Evolutionary conservation across 2,329 filamentous ascomycete genomes (phyloP), one percentile per base, ranked within the genome.

Genomic region (Niveomyces coronatus): DNA sequence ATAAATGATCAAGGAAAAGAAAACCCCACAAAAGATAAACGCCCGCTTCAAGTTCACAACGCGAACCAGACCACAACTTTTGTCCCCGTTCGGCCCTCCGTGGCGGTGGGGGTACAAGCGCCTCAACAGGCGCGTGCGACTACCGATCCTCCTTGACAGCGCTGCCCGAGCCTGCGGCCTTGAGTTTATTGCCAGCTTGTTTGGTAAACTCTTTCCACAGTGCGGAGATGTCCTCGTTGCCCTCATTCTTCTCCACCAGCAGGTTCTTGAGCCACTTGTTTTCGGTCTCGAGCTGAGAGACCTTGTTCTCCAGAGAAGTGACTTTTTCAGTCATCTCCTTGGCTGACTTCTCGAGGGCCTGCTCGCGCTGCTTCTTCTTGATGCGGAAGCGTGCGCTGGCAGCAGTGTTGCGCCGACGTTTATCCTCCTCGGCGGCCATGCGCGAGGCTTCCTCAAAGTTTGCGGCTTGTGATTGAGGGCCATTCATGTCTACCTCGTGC

Each of bases 281-380:
- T 63, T 87, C 82, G 49, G 80, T 82, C 64, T 86, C 81, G n/a
- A 89, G 72, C 52, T 86, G 79, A 41, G 74, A 72, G 39, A 91
- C 80, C 42, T 77, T 76, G 51, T 71, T 71, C 61, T 93, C 84
- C 6, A 94, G 70, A 14, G 68, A 67, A 14, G 74, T 68, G 36
- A 88, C 82, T 63, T 87, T 87, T 31, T 91, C 83, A 19, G 76
- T 76, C 63, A 89, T 84, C 49, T 93, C 86, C 60, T 87, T 86
- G 51, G 85, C 80, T 4, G 77, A 81, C 53, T 77, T 78, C 60
- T 89, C 85, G 37, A 93, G 76, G 8, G 84, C 82, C 60, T 88
- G 83, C 66, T 94, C 86, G 35, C 86, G 81, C 64, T 91, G 85
- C 76, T 94, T 94, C 80, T 94, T 94, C 77, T 94, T 94, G 56